A percentile compares a stretch with the other conserved stretches of the same genome.
phyloP scores from a whole-genome alignment of 208 protist genomes.

The Leishmania turanica region DNA sequence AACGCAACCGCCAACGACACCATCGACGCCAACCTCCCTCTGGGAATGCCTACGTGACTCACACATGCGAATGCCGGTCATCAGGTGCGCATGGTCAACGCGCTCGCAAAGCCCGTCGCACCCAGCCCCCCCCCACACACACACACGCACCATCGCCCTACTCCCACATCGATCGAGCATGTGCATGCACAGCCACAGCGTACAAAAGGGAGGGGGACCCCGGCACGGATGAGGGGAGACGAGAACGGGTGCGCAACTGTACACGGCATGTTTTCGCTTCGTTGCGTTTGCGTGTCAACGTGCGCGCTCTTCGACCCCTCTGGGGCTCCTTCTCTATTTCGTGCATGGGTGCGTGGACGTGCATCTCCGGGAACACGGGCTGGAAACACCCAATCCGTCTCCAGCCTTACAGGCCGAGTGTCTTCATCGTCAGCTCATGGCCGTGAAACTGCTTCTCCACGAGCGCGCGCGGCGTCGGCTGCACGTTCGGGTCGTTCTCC shows the following conservation, averaged over 20 bases:
- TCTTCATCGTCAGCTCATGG: conserved; percentile 87
- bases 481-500: conserved; percentile 86
- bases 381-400: too few relatives aligned
- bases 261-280: background rate
- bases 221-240: background rate
- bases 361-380: background rate
- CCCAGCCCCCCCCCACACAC: background rate
- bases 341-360: background rate
- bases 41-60: background rate
- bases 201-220: background rate
- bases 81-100: background rate
- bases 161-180: background rate
- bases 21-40: background rate
- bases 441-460: conserved; percentile 82
- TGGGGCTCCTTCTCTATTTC: background rate
- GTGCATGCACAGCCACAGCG: background rate
- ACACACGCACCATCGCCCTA: background rate
- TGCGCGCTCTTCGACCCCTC: background rate
- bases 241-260: background rate
- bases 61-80: background rate
- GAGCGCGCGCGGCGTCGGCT: conserved; percentile 79
- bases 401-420: conserved; percentile 48
- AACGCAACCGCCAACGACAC: background rate
- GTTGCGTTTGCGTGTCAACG: background rate
- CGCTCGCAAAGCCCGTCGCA: background rate